Base-by-base conservation (phyloP, 129 eudicot species). In the Tanacetum coccineum region DNA sequence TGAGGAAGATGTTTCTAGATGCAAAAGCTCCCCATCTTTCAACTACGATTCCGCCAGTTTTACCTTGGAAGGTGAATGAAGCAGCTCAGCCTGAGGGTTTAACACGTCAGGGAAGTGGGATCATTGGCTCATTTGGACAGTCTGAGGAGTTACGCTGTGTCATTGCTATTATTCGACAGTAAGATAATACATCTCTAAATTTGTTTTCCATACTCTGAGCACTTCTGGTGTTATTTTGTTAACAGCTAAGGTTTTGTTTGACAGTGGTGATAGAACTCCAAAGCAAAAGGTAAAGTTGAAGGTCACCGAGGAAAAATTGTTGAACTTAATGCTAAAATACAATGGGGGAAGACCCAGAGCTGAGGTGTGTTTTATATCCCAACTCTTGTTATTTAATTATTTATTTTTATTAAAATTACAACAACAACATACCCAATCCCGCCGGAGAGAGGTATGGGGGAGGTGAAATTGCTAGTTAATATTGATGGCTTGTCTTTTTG, bases 21-120 rank as follows among this genome's bases (percentile, higher is more conserved):
- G 99, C 95, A 59, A 94, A 94, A 78, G 99, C 99, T 59, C 99
- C 99, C 52, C 95, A 94, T 83, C 95, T 94, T 56, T 94, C 99
- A 49, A 84, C 90, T 55, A 87, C 90, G 32, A 87, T 94, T 70
- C 99, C 97, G 65, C 99, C 99, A 67, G 72, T 62, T 70, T 80
- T 94, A 62, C 99, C 99, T 9, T 89, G 97, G 97, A 94, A 89
- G 53, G 83, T 81, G 36, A 88, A 82, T 25, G 95, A 89, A 76
- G 89, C 97, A 50, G 88, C 74, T 64, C 95, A 87, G 77, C 88
- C 92, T 59, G 97, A 94, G 80, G 95, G 97, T 45, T 80, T 94
- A 64, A 94, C 97, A 46, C 97, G 99, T 49, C 99, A 89, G 62
- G 99, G 99, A 79, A 94, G 97, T 78, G 99, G 99, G 53, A 81